A percentile compares a stretch with the other conserved stretches of the same genome.
Evolutionary conservation across 2,329 filamentous ascomycete species (phyloP).

Genomic region (Xylariaceae sp.): DNA sequence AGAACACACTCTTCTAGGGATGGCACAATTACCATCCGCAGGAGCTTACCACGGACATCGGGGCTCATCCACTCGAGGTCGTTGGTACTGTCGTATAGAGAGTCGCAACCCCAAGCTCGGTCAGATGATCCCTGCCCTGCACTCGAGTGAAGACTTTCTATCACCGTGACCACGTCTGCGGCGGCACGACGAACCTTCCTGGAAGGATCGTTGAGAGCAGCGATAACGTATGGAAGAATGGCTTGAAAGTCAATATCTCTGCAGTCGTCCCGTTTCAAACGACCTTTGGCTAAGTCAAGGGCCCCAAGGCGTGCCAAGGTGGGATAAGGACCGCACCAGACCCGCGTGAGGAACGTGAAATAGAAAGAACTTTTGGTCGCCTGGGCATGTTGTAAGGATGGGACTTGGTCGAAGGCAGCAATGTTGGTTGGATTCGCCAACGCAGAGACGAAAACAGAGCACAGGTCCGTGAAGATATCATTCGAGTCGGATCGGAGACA

Average conservation of each 20-base stretch:
- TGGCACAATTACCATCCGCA: slow-evolving; percentile 62
- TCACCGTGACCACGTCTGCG: slow-evolving; percentile 53
- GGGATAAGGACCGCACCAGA: slow-evolving; percentile 67
- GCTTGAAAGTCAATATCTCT: slow-evolving; percentile 62
- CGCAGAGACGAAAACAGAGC: slow-evolving; percentile 45
- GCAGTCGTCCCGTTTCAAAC: slow-evolving; percentile 44
- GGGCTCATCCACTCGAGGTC: slow-evolving; percentile 50
- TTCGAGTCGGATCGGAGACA: slow-evolving; percentile 46
- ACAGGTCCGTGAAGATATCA: slow-evolving; percentile 50
- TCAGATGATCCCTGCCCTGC: too few species aligned
- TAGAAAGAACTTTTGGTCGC: slow-evolving; percentile 58
- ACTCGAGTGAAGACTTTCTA: slow-evolving; percentile 32
- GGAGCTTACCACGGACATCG: slow-evolving; percentile 51
- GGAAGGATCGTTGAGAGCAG: slow-evolving; percentile 67
- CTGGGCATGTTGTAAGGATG: slow-evolving; percentile 45
- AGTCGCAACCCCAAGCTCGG: slow-evolving; percentile 51
- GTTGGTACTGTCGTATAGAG: slow-evolving; percentile 55
- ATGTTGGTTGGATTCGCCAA: slow-evolving; percentile 27
- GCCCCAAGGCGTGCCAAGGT: slow-evolving; percentile 62
- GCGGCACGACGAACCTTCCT: slow-evolving; percentile 71
- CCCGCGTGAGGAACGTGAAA: slow-evolving; percentile 66
- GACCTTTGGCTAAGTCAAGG: slow-evolving; percentile 54
- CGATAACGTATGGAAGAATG: slow-evolving; percentile 73
- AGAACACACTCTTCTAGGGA: slow-evolving; percentile 79
- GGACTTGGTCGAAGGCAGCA: slow-evolving; percentile 44